These are phyloP conservation scores for Dactylellina drechsleri DNA, from an alignment of 2,329 filamentous ascomycete species.

Conservation along the genomic window DNA sequence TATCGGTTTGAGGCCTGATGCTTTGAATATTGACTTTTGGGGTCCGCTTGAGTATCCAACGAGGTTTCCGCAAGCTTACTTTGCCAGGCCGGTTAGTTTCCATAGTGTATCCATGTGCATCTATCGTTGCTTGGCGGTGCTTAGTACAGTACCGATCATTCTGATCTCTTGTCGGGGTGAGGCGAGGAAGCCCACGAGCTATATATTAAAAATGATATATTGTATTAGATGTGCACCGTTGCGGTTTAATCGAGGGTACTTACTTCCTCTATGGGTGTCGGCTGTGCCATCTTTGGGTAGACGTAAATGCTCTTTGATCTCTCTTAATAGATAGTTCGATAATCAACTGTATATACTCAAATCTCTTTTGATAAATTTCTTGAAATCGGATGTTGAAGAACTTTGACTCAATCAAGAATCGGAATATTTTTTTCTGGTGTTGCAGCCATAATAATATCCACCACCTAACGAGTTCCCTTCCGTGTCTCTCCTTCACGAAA, in stretches of 20 bases:
- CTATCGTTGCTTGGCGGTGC: neutral
- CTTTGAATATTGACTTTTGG: conserved; percentile 84
- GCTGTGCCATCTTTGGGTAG: conserved; percentile 29
- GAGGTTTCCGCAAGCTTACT: conserved; percentile 71
- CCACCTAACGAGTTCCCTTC: neutral
- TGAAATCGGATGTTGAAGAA: too few species aligned
- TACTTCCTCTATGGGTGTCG: conserved; percentile 45
- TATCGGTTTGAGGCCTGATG: conserved; percentile 78
- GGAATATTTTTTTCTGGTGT: neutral
- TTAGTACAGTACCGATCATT: conserved; percentile 71
- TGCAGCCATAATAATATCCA: neutral
- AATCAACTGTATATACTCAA: too few species aligned
- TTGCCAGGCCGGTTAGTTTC: conserved; percentile 55
- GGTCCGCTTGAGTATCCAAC: conserved; percentile 80
- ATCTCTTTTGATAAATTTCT: too few species aligned
- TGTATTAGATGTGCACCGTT: too few species aligned
- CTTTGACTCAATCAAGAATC: too few species aligned
- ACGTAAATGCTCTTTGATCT: too few species aligned
- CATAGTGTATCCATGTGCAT: neutral
- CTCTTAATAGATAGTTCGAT: too few species aligned
- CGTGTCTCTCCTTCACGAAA: neutral
- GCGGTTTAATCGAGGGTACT: neutral
- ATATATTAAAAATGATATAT: neutral
- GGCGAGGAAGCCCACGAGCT: conserved; percentile 93
- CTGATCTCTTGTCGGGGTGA: conserved; percentile 92